phyloP scores from a whole-genome alignment of 2,329 filamentous ascomycete genomes.

The Aspergillus calidoustus region DNA sequence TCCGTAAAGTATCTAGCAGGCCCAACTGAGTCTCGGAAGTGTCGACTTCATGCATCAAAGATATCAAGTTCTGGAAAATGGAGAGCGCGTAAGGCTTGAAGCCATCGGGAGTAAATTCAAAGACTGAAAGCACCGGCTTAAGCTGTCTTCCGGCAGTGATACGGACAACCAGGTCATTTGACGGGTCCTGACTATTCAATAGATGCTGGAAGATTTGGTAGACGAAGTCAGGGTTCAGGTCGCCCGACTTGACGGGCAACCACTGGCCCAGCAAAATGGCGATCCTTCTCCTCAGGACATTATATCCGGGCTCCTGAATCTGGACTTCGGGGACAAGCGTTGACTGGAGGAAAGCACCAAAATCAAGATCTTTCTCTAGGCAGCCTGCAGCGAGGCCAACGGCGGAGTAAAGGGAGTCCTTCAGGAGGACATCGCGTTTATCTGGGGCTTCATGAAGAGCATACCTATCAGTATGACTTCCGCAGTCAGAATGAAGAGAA shows the following conservation, averaged over 20 bases:
- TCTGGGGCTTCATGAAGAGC: constrained; percentile 50
- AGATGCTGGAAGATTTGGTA: constrained; percentile 91
- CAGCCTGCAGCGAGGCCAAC: constrained; percentile 84
- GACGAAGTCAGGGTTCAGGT: constrained; percentile 70
- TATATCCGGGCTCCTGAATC: constrained; percentile 68
- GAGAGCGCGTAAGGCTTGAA: constrained; percentile 80
- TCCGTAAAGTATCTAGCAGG: constrained; percentile 82
- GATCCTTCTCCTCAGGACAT: constrained; percentile 83
- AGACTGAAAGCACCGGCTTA: constrained; percentile 78
- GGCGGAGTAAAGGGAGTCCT: constrained; percentile 93
- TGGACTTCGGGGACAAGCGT: constrained; percentile 82
- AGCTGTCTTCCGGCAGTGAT: constrained; percentile 89
- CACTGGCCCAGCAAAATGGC: constrained; percentile 89
- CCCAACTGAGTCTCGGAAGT: constrained; percentile 88
- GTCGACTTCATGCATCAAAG: constrained; percentile 77
- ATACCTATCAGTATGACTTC: constrained; percentile 23
- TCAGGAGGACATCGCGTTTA: constrained; percentile 75
- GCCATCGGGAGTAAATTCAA: constrained; percentile 73
- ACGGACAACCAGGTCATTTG: constrained; percentile 89
- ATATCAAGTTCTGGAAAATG: constrained; percentile 73
- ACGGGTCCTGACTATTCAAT: constrained; percentile 73
- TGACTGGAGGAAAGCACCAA: constrained; percentile 75
- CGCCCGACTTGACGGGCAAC: constrained; percentile 76
- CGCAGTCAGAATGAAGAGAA: neutral
- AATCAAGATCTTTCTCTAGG: constrained; percentile 76